Evolutionary conservation across 768 basidiomycete genomes (phyloP).

Genomic region (Suillus subalutaceus): DNA sequence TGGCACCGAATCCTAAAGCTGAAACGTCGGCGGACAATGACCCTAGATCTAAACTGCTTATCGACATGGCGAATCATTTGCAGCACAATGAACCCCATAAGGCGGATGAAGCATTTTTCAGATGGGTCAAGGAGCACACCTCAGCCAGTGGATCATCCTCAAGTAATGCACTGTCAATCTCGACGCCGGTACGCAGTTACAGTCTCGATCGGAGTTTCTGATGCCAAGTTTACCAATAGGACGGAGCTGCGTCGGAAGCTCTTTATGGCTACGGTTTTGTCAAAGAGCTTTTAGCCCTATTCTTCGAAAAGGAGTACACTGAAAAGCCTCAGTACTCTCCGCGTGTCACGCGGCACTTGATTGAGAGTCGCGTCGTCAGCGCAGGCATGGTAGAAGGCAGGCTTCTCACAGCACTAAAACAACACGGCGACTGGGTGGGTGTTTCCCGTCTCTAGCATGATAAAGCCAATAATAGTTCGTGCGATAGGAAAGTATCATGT

Average conservation of each 20-base stretch:
- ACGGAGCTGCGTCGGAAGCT: constrained; percentile 20
- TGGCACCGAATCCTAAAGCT: constrained; percentile 24
- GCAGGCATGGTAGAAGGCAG: constrained; percentile 65
- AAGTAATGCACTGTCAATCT: constrained; percentile 7
- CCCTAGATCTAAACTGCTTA: constrained; percentile 36
- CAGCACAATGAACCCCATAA: constrained; percentile 46
- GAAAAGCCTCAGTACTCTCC: constrained; percentile 51
- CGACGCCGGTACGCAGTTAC: background rate
- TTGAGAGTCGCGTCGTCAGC: constrained; percentile 58
- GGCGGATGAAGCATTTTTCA: constrained; percentile 62
- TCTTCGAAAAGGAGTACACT: constrained; percentile 41
- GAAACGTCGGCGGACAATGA: constrained; percentile 20
- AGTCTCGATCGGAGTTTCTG: constrained; percentile 11
- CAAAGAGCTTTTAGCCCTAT: constrained; percentile 54
- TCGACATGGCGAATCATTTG: constrained; percentile 43
- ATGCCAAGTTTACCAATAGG: constrained; percentile 9
- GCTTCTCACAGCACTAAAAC: constrained; percentile 53
- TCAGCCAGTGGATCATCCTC: constrained; percentile 13
- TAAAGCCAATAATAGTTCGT: background rate
- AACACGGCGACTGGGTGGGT: constrained; percentile 71
- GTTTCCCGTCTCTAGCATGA: background rate
- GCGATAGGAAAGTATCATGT: constrained; percentile 41
- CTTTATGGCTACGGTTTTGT: constrained; percentile 54
- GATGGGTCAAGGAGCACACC: constrained; percentile 53
- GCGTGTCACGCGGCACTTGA: constrained; percentile 58